These are phyloP conservation scores for Myotisia sp. DNA, from an alignment of 2,329 filamentous ascomycete species.

Conservation along the genomic window DNA sequence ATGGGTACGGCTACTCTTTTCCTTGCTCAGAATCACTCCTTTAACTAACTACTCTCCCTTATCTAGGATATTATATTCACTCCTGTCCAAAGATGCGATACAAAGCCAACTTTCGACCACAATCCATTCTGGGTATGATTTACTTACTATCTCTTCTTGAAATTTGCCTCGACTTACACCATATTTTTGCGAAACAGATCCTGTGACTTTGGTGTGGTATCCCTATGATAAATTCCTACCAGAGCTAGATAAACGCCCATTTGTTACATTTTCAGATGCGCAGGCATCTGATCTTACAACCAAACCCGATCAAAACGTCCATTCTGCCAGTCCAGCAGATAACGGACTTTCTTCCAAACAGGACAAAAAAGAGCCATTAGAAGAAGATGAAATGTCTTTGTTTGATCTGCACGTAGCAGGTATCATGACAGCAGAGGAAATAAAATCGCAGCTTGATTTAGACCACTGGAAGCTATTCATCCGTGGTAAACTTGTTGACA, in stretches of 20 bases:
- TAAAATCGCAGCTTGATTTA: slow-evolving; percentile 28
- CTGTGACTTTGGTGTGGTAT: slow-evolving; percentile 33
- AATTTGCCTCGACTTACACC: neutral
- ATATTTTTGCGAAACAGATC: slow-evolving; percentile 22
- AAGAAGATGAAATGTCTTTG: slow-evolving; percentile 31
- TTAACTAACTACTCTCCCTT: slow-evolving; percentile 1
- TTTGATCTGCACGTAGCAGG: slow-evolving; percentile 36
- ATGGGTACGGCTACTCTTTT: slow-evolving; percentile 36
- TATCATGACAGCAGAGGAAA: slow-evolving; percentile 29
- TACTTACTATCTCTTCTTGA: neutral
- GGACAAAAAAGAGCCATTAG: slow-evolving; percentile 15
- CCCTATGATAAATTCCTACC: slow-evolving; percentile 28
- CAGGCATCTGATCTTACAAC: neutral
- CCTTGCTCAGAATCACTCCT: neutral
- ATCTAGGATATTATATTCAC: slow-evolving; percentile 47
- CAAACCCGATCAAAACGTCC: slow-evolving; percentile 1
- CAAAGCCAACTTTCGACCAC: slow-evolving; percentile 34
- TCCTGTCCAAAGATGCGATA: slow-evolving; percentile 39
- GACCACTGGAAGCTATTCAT: slow-evolving; percentile 32
- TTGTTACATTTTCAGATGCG: slow-evolving; percentile 33
- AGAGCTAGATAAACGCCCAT: slow-evolving; percentile 30
- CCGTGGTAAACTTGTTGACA: slow-evolving; percentile 28
- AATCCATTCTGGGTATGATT: slow-evolving; percentile 33
- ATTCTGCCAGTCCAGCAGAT: slow-evolving; percentile 8
- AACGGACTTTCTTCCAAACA: slow-evolving; percentile 11